Evolutionary conservation across 2,329 filamentous ascomycete species (phyloP).

Genomic region (Ophiostoma sp.): DNA sequence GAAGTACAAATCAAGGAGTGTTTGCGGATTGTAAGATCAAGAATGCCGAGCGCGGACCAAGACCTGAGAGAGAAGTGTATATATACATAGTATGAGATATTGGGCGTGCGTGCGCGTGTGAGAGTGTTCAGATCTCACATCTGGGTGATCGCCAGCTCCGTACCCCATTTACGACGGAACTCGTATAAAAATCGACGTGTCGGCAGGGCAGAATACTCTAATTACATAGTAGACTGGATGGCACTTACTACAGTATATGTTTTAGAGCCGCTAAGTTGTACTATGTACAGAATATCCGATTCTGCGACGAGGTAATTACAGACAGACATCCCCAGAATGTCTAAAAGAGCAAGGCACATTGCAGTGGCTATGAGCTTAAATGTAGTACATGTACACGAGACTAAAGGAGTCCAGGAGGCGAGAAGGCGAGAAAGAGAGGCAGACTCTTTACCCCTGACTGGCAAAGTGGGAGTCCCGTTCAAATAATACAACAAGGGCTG

Average conservation of each 20-base stretch:
- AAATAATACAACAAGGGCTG: neutral
- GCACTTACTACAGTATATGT: neutral
- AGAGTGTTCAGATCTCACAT: neutral
- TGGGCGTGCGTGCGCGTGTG: neutral
- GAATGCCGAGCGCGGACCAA: constrained; percentile 2
- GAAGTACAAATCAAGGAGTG: neutral
- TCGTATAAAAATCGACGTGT: constrained; percentile 11
- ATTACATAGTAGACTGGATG: neutral
- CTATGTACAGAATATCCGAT: neutral
- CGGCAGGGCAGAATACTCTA: neutral
- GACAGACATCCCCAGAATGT: neutral
- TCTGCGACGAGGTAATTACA: neutral
- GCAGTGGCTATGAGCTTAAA: neutral
- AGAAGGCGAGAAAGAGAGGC: neutral
- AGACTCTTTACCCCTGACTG: neutral
- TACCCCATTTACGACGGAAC: constrained; percentile 12
- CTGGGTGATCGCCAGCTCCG: constrained; percentile 2
- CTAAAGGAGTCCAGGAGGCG: no score
- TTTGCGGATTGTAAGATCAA: neutral
- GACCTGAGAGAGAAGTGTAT: neutral
- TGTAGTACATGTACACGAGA: no score
- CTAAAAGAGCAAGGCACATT: neutral
- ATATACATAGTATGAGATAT: constrained; percentile 5
- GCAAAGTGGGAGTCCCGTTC: neutral
- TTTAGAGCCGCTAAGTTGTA: neutral